Evolutionary conservation across 2,329 filamentous ascomycete genomes (phyloP).

Genomic region (Emmonsia crescens): DNA sequence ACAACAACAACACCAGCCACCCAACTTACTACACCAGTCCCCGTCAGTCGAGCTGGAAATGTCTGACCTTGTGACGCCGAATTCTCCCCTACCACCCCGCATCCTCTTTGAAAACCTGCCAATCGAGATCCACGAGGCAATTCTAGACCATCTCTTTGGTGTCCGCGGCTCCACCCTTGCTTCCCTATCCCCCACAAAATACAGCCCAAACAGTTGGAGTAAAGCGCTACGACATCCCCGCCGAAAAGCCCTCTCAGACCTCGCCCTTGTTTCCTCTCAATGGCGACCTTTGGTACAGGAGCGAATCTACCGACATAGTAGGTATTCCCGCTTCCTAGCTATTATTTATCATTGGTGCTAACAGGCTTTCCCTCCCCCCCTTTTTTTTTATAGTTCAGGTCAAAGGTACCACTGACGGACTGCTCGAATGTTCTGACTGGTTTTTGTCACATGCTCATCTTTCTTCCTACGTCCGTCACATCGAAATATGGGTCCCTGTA

Average conservation of each 20-base stretch:
- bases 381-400: slow-evolving; percentile 47
- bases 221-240: slow-evolving; percentile 57
- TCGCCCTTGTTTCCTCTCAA: slow-evolving; percentile 48
- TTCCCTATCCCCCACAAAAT: slow-evolving; percentile 44
- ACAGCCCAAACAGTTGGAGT: slow-evolving; percentile 48
- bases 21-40: background rate
- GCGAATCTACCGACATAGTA: slow-evolving; percentile 58
- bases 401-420: slow-evolving; percentile 55
- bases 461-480: slow-evolving; percentile 54
- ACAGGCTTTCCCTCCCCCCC: slow-evolving; percentile 4
- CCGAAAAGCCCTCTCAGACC: slow-evolving; percentile 54
- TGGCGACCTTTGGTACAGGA: slow-evolving; percentile 61
- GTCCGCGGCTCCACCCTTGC: slow-evolving; percentile 53
- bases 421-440: slow-evolving; percentile 50
- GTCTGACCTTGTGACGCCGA: background rate
- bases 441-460: slow-evolving; percentile 51
- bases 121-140: slow-evolving; percentile 60
- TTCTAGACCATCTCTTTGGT: slow-evolving; percentile 61
- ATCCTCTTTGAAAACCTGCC: slow-evolving; percentile 40
- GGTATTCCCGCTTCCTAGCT: slow-evolving; percentile 11
- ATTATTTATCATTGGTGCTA: background rate
- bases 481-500: slow-evolving; percentile 69
- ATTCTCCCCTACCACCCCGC: background rate
- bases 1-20: background rate
- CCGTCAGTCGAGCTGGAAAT: background rate